Conservation (phyloP, 208 protist genomes). For the Leptomonas seymouri region DNA sequence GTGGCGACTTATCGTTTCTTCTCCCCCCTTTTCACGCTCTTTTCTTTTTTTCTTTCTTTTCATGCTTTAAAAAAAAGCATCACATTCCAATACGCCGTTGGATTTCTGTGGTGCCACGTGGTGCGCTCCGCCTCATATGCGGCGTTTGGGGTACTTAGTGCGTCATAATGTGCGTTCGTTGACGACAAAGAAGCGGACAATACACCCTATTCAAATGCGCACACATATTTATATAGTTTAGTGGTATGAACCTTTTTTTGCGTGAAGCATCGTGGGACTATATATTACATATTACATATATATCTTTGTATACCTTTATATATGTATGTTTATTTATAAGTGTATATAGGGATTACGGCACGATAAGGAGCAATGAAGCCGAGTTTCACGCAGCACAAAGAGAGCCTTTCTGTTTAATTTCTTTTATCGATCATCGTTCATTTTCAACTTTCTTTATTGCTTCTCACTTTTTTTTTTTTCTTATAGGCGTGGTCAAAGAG, state of each 20-base stretch:
- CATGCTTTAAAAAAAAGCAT: too few relatives aligned
- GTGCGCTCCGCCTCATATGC: too few relatives aligned
- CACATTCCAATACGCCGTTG: too few relatives aligned
- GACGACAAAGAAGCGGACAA: too few relatives aligned
- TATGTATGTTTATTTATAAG: too few relatives aligned
- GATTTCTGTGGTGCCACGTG: too few relatives aligned
- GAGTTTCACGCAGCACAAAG: neutral
- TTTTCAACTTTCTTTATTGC: constrained; percentile 11
- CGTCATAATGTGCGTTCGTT: too few relatives aligned
- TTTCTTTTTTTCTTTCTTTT: neutral
- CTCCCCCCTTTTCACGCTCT: neutral
- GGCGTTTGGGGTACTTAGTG: too few relatives aligned
- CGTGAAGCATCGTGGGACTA: too few relatives aligned
- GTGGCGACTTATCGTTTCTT: neutral
- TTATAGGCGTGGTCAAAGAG: neutral
- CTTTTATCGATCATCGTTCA: constrained; percentile 22
- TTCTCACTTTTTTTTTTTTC: constrained; percentile 5
- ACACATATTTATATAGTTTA: too few relatives aligned
- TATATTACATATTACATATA: neutral
- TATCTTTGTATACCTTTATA: neutral
- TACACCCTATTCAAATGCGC: too few relatives aligned
- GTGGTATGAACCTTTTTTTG: too few relatives aligned
- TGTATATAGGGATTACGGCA: neutral
- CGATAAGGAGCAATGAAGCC: neutral
- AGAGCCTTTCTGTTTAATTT: neutral